Evolutionary conservation across 2,329 filamentous ascomycete species (phyloP), one percentile per base, ranked within the genome.

Genomic region (Alternaria sp.): DNA sequence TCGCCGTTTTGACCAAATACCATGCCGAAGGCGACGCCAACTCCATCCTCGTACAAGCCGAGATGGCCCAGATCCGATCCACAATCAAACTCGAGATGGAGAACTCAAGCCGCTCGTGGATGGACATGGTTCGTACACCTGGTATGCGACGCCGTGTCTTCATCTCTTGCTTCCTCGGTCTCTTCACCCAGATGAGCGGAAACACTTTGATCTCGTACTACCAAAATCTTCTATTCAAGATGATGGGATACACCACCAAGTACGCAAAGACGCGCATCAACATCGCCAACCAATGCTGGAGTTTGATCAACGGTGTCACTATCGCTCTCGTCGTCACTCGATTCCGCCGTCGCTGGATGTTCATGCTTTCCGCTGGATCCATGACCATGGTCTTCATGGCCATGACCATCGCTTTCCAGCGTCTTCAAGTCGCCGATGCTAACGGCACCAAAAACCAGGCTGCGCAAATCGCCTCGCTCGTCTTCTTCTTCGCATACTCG

Each of bases 401-500:
- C 23, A 88, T 86, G 81, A 89, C 87, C 0, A 81, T 88, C 41
- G 82, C 81, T 11, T 80, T 83, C 74, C 75, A 84, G 51, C 71
- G 76, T 25, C 70, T 78, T 10, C 63, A 61, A 2, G 55, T 66
- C n/a, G 75, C 76, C 5, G 60, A 71, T 6, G 54, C 66, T 14
- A 20, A 60, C 15, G 51, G 54, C 1, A 72, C 75, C 25, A 75
- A 72, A 6, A 78, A 79, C 23, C 76, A 77, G 11, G 67, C 78
- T 21, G 80, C 81, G 33, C 68, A 71, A 15, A 78, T 82, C 23
- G 79, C 82, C 4, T 81, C 81, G 41, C 70, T 89, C 30, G 85
- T 89, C 76, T 90, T 88, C 77, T 88, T 87, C 68, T 90, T 88
- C 65, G 80, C 83, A 5, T 90, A 89, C 74, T 84, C 83, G 10